These are phyloP conservation scores for Monilinia aucupariae DNA, from an alignment of 2,329 filamentous ascomycete species.

Conservation along the genomic window DNA sequence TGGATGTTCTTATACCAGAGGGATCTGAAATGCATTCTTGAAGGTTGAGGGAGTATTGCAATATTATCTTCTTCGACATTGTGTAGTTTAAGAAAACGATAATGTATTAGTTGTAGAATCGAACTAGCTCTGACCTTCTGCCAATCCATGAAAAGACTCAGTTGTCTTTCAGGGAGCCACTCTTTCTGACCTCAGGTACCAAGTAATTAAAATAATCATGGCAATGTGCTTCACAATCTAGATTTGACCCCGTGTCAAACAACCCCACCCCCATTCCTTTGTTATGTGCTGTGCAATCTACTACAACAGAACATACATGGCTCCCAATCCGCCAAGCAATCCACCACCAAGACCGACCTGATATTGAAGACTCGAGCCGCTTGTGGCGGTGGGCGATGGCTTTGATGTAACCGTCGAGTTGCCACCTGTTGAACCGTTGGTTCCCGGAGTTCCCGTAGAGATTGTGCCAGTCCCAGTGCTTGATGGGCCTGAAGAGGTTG, in stretches of 20 bases:
- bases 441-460: neutral
- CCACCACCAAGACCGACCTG: conserved; percentile 27
- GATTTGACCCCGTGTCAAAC: neutral
- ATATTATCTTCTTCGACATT: neutral
- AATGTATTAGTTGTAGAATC: neutral
- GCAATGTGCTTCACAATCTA: neutral
- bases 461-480: neutral
- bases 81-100: neutral
- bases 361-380: conserved; percentile 21
- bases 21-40: neutral
- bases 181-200: neutral
- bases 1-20: neutral
- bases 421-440: neutral
- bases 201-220: neutral
- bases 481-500: conserved; percentile 10
- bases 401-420: conserved; percentile 2
- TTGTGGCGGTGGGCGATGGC: conserved; percentile 20
- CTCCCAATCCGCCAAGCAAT: conserved; percentile 28
- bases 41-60: neutral
- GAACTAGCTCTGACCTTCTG: neutral
- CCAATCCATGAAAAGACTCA: neutral
- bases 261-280: neutral
- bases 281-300: conserved; percentile 6
- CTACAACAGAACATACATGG: conserved; percentile 26
- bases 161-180: neutral